These are phyloP conservation scores for Elsinoe perseae DNA, from an alignment of 2,329 filamentous ascomycete species.

Conservation along the genomic window DNA sequence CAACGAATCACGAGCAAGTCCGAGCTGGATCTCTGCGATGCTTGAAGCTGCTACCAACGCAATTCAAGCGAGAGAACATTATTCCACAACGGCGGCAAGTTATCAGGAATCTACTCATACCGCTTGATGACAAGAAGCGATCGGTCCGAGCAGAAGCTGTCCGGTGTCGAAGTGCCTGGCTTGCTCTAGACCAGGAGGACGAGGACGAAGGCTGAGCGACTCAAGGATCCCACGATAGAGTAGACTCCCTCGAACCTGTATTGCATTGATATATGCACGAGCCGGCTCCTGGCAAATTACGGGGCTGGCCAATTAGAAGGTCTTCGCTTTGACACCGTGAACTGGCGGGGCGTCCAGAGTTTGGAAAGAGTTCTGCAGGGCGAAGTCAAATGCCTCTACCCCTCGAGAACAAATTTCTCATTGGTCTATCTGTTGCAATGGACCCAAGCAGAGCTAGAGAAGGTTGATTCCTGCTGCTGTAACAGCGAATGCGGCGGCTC, in stretches of 20 bases:
- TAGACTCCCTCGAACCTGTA: too few species aligned
- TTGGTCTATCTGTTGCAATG: too few species aligned
- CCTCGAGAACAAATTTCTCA: too few species aligned
- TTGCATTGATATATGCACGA: too few species aligned
- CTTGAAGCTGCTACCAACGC: conserved; percentile 40
- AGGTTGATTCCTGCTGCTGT: too few species aligned
- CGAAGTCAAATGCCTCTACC: neutral
- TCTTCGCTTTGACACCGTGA: neutral
- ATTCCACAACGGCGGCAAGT: conserved; percentile 52
- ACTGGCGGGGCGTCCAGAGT: neutral
- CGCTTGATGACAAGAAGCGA: conserved; percentile 56
- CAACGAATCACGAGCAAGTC: conserved; percentile 34
- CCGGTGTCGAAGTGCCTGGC: conserved; percentile 53
- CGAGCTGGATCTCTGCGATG: conserved; percentile 43
- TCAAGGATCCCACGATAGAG: neutral
- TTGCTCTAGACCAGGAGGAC: conserved; percentile 49
- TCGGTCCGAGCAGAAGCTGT: conserved; percentile 56
- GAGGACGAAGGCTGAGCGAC: conserved; percentile 41
- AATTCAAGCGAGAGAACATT: conserved; percentile 44
- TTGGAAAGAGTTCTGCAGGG: neutral
- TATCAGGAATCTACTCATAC: conserved; percentile 45
- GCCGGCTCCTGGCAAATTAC: neutral
- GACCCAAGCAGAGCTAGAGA: too few species aligned
- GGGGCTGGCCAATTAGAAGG: neutral
- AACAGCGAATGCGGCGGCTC: too few species aligned